Percentiles rank a stretch among this genome's conserved stretches.
Conservation (phyloP, 2,329 filamentous ascomycete species). For the Fusarium pininemorale region DNA sequence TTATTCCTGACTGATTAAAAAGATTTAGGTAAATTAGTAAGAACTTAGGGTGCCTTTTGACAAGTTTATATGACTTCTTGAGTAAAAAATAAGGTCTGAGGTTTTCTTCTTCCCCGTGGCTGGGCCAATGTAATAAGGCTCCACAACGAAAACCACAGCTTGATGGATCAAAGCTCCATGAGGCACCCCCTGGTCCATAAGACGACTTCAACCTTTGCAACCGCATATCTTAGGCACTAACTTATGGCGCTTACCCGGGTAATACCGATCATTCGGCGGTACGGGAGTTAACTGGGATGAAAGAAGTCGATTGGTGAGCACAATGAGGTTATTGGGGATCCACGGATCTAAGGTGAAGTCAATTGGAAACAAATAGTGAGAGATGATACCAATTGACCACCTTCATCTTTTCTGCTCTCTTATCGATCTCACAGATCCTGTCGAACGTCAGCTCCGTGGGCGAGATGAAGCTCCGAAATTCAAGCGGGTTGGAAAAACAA, state of each 20-base stretch:
- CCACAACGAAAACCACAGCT: slow-evolving; percentile 32
- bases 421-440: background rate
- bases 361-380: slow-evolving; percentile 15
- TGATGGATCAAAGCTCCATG: slow-evolving; percentile 26
- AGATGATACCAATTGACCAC: background rate
- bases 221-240: slow-evolving; percentile 42
- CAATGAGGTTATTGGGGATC: slow-evolving; percentile 4
- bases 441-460: slow-evolving; percentile 34
- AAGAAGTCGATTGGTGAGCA: slow-evolving; percentile 28
- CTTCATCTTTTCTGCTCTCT: background rate
- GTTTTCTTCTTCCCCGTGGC: background rate
- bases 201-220: background rate
- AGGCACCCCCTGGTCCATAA: background rate
- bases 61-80: background rate
- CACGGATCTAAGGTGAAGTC: slow-evolving; percentile 8
- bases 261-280: slow-evolving; percentile 45
- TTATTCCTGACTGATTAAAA: background rate
- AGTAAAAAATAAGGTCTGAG: background rate
- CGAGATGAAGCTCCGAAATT: slow-evolving; percentile 40
- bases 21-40: background rate
- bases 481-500: slow-evolving; percentile 30
- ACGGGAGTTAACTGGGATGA: slow-evolving; percentile 39
- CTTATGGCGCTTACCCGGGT: slow-evolving; percentile 36
- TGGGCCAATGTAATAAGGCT: slow-evolving; percentile 25
- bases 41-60: background rate